Base-by-base conservation (phyloP, 352 stramenopile genomes). In the Phytopythium cucurbitacearum region DNA sequence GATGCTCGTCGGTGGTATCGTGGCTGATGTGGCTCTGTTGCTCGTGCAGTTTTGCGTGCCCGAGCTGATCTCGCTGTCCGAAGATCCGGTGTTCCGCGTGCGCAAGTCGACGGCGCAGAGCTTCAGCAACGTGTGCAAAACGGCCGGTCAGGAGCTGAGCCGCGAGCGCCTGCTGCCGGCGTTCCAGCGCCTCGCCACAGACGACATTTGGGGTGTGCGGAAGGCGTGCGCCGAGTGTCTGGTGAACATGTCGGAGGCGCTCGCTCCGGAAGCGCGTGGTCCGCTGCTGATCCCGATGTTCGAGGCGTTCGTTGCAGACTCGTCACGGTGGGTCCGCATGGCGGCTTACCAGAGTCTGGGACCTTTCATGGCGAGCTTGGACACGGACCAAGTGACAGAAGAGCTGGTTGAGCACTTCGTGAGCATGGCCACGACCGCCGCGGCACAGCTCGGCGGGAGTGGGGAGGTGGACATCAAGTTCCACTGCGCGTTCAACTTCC, bases 191-290 rank as follows among this genome's bases (percentile, higher is more conserved):
- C 79, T 98, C 0, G 87, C 85, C n/a, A 85, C 83, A 13, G 94
- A 98, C 66, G 91, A 98, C 59, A 97, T 98, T 48, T 98, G 94
- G 71, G 84, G 89, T 34, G 92, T 98, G 16, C 86, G 92, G 5
- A 97, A 97, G 62, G 88, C 91, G 2, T 98, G 91, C 55, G 91
- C 90, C 1, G 92, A 98, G 71, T 93, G 75, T 41, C 60, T 98
- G 16, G 87, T 96, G 15, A 76, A 79, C 48, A 85, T 98, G 13
- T 73, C 91, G 4, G 79, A 97, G 59, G 80, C 85, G 5, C 56
- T 97, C 8, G 69, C 80, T n/a, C 68, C 74, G 1, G 53, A 75
- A 3, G 76, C 93, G 38, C 76, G 95, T 33, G 81, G 90, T 0
- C 64, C 79, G 21, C 62, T 86, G 34, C 63, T 98, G n/a, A 83